A percentile compares a stretch with the other conserved stretches of the same genome.
Evolutionary conservation across 31 red algal species (phyloP).

Genomic region (Asparagopsis taxiformis): DNA sequence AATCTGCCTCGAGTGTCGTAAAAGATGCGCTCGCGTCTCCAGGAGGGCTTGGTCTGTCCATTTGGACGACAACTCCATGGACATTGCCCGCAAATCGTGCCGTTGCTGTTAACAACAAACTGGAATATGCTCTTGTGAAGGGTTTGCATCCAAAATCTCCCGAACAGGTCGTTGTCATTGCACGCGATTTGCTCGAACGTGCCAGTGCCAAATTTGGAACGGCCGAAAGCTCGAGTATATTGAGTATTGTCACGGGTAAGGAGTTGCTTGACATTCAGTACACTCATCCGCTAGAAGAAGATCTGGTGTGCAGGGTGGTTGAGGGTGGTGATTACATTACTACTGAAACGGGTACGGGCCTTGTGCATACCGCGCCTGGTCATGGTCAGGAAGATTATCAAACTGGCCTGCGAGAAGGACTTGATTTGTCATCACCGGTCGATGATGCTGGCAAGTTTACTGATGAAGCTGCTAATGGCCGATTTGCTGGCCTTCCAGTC

Average conservation of each 20-base stretch:
- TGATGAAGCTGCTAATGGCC: slow-evolving; percentile 79
- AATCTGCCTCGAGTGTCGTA: slow-evolving; percentile 13
- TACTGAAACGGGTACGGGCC: slow-evolving; percentile 96
- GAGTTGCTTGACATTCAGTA: slow-evolving; percentile 84
- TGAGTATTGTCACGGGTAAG: slow-evolving; percentile 41
- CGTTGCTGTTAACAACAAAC: slow-evolving; percentile 78
- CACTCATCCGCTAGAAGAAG: slow-evolving; percentile 70
- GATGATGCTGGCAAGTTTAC: slow-evolving; percentile 96
- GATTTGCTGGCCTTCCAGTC: slow-evolving; percentile 77
- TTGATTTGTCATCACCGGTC: slow-evolving; percentile 89
- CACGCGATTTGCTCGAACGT: slow-evolving; percentile 63
- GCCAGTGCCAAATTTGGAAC: slow-evolving; percentile 45
- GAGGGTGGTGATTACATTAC: slow-evolving; percentile 97
- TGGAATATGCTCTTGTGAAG: slow-evolving; percentile 70
- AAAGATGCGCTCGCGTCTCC: slow-evolving; percentile 7
- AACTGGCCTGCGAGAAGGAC: slow-evolving; percentile 82
- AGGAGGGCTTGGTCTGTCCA: slow-evolving; percentile 54
- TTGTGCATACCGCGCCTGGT: slow-evolving; percentile 98
- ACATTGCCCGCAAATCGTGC: slow-evolving; percentile 99
- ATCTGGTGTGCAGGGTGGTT: slow-evolving; percentile 65
- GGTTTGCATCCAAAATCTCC: slow-evolving; percentile 49
- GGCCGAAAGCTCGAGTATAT: slow-evolving; percentile 10
- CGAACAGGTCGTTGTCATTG: slow-evolving; percentile 61
- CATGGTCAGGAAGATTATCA: slow-evolving; percentile 98
- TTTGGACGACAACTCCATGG: slow-evolving; percentile 99